phyloP scores from a whole-genome alignment of 2,329 filamentous ascomycete species.

The Verticillium longisporum region DNA sequence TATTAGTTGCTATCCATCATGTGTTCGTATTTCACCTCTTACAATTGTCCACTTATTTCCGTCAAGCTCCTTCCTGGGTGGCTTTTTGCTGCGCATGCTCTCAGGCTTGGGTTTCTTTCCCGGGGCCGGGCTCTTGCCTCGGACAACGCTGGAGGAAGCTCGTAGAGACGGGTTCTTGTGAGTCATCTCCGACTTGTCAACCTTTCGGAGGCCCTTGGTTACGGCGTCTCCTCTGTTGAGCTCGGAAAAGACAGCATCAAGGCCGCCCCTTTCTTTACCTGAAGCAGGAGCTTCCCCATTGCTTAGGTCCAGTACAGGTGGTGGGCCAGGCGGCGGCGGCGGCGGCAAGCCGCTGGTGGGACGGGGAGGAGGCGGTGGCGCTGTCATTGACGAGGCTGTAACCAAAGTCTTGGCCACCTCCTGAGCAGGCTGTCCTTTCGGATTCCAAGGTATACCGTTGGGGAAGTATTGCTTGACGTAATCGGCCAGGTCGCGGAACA shows the following conservation, averaged over 20 bases:
- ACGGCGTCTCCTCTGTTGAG: constrained; percentile 86
- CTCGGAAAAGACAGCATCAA: constrained; percentile 85
- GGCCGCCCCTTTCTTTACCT: constrained; percentile 44
- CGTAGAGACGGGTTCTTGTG: constrained; percentile 94
- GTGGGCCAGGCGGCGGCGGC: constrained; percentile 66
- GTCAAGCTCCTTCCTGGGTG: constrained; percentile 69
- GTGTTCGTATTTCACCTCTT: constrained; percentile 19
- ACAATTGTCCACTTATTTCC: constrained; percentile 92
- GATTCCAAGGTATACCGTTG: constrained; percentile 81
- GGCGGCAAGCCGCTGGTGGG: constrained; percentile 48
- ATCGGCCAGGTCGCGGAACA: constrained; percentile 76
- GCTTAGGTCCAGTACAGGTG: constrained; percentile 57
- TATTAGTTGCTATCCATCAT: constrained; percentile 5
- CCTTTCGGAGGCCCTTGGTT: constrained; percentile 83
- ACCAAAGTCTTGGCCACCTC: constrained; percentile 58
- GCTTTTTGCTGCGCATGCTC: constrained; percentile 78
- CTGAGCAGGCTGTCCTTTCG: constrained; percentile 63
- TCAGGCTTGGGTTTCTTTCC: constrained; percentile 83
- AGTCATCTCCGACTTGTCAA: constrained; percentile 93
- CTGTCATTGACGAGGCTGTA: constrained; percentile 16
- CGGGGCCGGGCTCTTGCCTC: constrained; percentile 80
- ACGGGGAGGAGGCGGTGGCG: constrained; percentile 38
- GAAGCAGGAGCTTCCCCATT: constrained; percentile 35
- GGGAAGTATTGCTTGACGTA: constrained; percentile 82
- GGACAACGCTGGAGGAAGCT: constrained; percentile 52